A percentile compares a stretch with the other conserved stretches of the same genome.
Evolutionary conservation across 2,329 filamentous ascomycete genomes (phyloP).

Genomic region (Calonectria hawksworthii): DNA sequence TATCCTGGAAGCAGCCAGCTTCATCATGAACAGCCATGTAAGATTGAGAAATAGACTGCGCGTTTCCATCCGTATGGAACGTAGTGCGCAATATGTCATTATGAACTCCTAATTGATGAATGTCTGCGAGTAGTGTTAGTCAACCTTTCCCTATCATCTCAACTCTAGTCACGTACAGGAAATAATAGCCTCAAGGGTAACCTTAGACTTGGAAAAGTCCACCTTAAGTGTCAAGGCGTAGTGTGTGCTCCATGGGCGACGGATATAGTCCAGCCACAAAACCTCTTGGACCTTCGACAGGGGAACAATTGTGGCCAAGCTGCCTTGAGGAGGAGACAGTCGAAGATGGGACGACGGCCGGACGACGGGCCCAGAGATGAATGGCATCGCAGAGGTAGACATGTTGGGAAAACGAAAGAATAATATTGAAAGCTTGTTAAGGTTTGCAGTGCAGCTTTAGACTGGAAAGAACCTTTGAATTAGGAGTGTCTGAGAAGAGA

Average conservation of each 20-base stretch:
- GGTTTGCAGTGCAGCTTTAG: neutral
- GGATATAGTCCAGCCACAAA: neutral
- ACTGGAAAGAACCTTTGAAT: neutral
- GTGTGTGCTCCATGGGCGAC: neutral
- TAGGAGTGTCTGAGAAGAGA: neutral
- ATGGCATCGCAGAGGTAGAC: neutral
- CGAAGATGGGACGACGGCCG: neutral
- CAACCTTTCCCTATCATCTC: too few relatives aligned
- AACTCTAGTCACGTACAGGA: neutral
- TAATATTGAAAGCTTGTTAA: neutral
- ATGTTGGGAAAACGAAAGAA: neutral
- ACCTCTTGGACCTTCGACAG: neutral
- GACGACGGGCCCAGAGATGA: neutral
- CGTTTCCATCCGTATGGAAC: neutral
- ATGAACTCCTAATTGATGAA: neutral
- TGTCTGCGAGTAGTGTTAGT: neutral
- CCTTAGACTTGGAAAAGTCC: neutral
- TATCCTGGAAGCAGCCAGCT: neutral
- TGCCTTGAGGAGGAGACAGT: neutral
- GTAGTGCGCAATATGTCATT: neutral
- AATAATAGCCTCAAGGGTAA: neutral
- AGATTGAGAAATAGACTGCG: neutral
- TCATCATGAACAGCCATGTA: neutral
- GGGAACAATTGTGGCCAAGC: neutral
- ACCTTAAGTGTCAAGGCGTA: neutral